Evolutionary conservation across 495 filamentous ascomycete species (phyloP).

Genomic region (Annulohypoxylon maeteangense): DNA sequence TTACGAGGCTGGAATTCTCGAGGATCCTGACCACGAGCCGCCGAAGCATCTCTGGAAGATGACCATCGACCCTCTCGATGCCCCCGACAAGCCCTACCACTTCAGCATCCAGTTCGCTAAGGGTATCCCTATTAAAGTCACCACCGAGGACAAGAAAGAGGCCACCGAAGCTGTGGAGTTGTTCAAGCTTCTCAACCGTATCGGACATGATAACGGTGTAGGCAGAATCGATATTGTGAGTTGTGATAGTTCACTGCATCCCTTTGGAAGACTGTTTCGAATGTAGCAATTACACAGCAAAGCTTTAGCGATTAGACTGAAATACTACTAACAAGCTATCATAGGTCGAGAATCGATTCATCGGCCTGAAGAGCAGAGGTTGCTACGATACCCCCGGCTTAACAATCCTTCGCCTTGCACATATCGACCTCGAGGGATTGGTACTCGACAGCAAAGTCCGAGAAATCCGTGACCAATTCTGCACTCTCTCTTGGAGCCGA

Average conservation of each 20-base stretch:
- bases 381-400: constrained; percentile 87
- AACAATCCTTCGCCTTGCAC: constrained; percentile 78
- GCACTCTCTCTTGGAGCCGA: constrained; percentile 79
- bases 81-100: constrained; percentile 79
- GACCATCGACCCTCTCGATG: constrained; percentile 78
- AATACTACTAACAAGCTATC: background rate
- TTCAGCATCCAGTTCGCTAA: constrained; percentile 86
- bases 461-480: constrained; percentile 82
- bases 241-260: background rate
- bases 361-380: constrained; percentile 80
- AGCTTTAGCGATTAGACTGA: background rate
- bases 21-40: constrained; percentile 71
- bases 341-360: constrained; percentile 78
- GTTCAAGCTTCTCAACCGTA: constrained; percentile 81
- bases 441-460: constrained; percentile 87
- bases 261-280: background rate
- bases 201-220: constrained; percentile 79
- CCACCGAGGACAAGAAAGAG: constrained; percentile 64
- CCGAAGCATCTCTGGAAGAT: constrained; percentile 87
- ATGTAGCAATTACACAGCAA: background rate
- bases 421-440: constrained; percentile 86
- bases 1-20: constrained; percentile 81
- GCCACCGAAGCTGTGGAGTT: constrained; percentile 80
- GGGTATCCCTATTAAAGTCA: constrained; percentile 79
- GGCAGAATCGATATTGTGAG: constrained; percentile 89